Conservation (phyloP, 371 early-diverging fungal species). For the Blakeslea trispora region DNA sequence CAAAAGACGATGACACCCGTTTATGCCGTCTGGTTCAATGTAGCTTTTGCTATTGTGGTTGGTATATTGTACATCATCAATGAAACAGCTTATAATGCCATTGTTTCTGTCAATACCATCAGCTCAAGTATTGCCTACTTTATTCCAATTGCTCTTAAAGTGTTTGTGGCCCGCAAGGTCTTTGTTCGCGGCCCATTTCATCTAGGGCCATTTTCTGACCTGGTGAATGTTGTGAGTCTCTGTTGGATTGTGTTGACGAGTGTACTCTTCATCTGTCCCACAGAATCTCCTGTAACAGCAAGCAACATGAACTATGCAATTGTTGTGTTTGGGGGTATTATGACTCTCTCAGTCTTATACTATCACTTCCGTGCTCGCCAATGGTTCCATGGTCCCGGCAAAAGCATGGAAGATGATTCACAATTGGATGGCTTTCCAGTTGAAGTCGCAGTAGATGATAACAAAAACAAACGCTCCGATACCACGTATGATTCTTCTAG, state of each 20-base stretch:
- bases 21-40: constrained; percentile 36
- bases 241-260: constrained; percentile 63
- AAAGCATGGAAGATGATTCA: constrained; percentile 34
- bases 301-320: constrained; percentile 50
- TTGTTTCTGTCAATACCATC: constrained; percentile 65
- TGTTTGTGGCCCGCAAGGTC: constrained; percentile 47
- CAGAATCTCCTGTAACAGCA: constrained; percentile 57
- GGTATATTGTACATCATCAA: constrained; percentile 46
- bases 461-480: background rate
- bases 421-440: constrained; percentile 16
- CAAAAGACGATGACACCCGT: constrained; percentile 33
- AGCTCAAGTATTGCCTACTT: constrained; percentile 68
- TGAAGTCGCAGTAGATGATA: background rate
- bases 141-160: constrained; percentile 56
- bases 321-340: constrained; percentile 35
- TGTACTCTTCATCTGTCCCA: constrained; percentile 64
- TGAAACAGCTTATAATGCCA: constrained; percentile 53
- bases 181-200: constrained; percentile 62
- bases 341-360: constrained; percentile 36
- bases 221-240: constrained; percentile 54
- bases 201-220: constrained; percentile 56
- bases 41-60: constrained; percentile 32
- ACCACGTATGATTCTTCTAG: background rate
- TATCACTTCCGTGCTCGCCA: constrained; percentile 50
- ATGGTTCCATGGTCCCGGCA: constrained; percentile 57